A percentile compares a stretch with the other conserved stretches of the same genome.
Evolutionary conservation across 805 yeast species (phyloP).

Genomic region (Ogataea pini): DNA sequence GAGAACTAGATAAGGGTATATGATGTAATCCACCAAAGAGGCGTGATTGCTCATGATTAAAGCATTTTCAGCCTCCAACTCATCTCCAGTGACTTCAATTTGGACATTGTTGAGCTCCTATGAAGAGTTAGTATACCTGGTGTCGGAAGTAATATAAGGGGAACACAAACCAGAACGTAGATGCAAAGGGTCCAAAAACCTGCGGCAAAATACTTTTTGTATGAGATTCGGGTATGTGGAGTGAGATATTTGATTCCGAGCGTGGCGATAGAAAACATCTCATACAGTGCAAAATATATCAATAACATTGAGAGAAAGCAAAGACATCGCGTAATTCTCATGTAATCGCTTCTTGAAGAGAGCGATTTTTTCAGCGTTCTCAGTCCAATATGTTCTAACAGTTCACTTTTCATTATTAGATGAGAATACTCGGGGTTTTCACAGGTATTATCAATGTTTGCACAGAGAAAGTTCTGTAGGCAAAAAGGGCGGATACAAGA

Average conservation of each 20-base stretch:
- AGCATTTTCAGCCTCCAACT: constrained; percentile 39
- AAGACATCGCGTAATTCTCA: constrained; percentile 21
- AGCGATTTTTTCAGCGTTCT: constrained; percentile 16
- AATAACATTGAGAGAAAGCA: constrained; percentile 24
- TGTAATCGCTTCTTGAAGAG: constrained; percentile 10
- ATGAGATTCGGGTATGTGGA: constrained; percentile 25
- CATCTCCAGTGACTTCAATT: constrained; percentile 46
- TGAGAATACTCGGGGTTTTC: neutral
- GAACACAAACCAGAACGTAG: constrained; percentile 29
- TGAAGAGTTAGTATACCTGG: constrained; percentile 10
- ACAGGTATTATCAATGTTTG: neutral
- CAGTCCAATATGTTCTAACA: constrained; percentile 25
- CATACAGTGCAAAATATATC: constrained; percentile 21
- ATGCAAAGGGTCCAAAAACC: constrained; percentile 37
- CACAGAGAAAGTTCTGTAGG: neutral
- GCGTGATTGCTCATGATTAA: constrained; percentile 57
- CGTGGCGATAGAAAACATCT: constrained; percentile 18
- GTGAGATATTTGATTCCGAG: constrained; percentile 21
- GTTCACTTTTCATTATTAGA: constrained; percentile 24
- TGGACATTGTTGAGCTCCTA: constrained; percentile 41
- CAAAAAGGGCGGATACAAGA: neutral
- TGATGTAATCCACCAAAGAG: constrained; percentile 64
- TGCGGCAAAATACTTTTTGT: constrained; percentile 27
- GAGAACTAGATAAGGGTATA: constrained; percentile 46
- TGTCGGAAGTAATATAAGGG: neutral